These are phyloP conservation scores for Aspergillus ostianus DNA, from an alignment of 495 filamentous ascomycete genomes.

Conservation along the genomic window DNA sequence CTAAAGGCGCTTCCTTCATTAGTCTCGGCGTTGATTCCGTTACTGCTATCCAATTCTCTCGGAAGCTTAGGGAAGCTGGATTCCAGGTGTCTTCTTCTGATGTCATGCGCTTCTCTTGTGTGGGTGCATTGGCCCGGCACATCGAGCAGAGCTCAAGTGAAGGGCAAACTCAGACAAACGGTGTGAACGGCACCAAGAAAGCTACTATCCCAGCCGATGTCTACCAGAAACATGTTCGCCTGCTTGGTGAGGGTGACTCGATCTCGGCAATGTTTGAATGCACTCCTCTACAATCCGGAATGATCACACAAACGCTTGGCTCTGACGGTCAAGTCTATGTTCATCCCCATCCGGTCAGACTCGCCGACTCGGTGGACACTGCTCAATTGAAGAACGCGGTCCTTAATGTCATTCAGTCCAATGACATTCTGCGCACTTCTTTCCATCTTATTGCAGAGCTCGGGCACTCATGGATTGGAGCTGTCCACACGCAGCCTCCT, in stretches of 20 bases:
- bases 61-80: slow-evolving; percentile 24
- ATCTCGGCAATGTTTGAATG: slow-evolving; percentile 70
- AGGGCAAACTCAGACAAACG: slow-evolving; percentile 10
- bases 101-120: slow-evolving; percentile 34
- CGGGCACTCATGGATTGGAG: slow-evolving; percentile 24
- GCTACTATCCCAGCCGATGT: slow-evolving; percentile 11
- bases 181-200: background rate
- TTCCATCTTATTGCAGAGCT: slow-evolving; percentile 43
- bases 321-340: slow-evolving; percentile 59
- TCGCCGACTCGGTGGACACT: slow-evolving; percentile 42
- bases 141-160: slow-evolving; percentile 12
- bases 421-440: slow-evolving; percentile 61
- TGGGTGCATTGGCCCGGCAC: slow-evolving; percentile 25
- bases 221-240: slow-evolving; percentile 15
- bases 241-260: slow-evolving; percentile 49
- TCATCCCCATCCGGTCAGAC: slow-evolving; percentile 57
- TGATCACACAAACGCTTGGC: slow-evolving; percentile 62
- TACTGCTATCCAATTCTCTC: slow-evolving; percentile 33
- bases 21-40: slow-evolving; percentile 37
- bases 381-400: slow-evolving; percentile 47
- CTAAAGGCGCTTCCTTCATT: slow-evolving; percentile 34
- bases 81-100: slow-evolving; percentile 32
- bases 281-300: slow-evolving; percentile 72
- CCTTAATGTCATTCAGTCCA: slow-evolving; percentile 35
- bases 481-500: slow-evolving; percentile 21